Evolutionary conservation across 2,329 filamentous ascomycete genomes (phyloP).

Genomic region (Aspergillus jensenii): DNA sequence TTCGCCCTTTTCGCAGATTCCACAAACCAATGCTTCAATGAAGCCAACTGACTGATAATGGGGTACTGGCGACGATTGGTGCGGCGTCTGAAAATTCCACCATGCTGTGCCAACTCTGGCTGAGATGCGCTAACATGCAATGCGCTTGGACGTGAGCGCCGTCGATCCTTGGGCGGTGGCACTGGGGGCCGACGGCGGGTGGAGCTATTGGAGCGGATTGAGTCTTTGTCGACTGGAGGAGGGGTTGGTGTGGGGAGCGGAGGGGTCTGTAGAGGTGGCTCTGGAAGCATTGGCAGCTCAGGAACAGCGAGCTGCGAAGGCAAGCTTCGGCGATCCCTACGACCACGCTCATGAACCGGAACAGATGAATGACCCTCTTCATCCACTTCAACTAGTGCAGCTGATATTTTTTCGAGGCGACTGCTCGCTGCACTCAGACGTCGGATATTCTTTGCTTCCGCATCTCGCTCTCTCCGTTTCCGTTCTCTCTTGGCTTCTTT

Average conservation of each 20-base stretch:
- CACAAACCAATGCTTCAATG: constrained; percentile 71
- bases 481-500: constrained; percentile 78
- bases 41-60: constrained; percentile 65
- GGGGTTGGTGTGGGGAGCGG: constrained; percentile 55
- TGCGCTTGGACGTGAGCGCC: constrained; percentile 77
- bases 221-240: constrained; percentile 73
- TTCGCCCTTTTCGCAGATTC: constrained; percentile 64
- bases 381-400: constrained; percentile 73
- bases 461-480: constrained; percentile 81
- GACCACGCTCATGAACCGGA: constrained; percentile 68
- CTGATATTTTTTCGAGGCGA: constrained; percentile 76
- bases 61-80: constrained; percentile 59
- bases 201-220: constrained; percentile 71
- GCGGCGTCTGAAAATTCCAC: constrained; percentile 56
- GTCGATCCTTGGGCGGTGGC: constrained; percentile 83
- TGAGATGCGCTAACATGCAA: constrained; percentile 78
- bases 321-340: constrained; percentile 73
- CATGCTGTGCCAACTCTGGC: constrained; percentile 59
- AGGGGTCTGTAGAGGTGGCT: constrained; percentile 47
- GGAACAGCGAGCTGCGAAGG: constrained; percentile 63
- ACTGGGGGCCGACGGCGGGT: constrained; percentile 70
- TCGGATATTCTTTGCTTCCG: constrained; percentile 74
- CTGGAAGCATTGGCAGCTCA: constrained; percentile 75
- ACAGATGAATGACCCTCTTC: constrained; percentile 61
- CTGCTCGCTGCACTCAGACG: constrained; percentile 88